These are phyloP conservation scores for Cyclotella cryptica DNA, from an alignment of 108 stramenopile species.

Conservation along the genomic window DNA sequence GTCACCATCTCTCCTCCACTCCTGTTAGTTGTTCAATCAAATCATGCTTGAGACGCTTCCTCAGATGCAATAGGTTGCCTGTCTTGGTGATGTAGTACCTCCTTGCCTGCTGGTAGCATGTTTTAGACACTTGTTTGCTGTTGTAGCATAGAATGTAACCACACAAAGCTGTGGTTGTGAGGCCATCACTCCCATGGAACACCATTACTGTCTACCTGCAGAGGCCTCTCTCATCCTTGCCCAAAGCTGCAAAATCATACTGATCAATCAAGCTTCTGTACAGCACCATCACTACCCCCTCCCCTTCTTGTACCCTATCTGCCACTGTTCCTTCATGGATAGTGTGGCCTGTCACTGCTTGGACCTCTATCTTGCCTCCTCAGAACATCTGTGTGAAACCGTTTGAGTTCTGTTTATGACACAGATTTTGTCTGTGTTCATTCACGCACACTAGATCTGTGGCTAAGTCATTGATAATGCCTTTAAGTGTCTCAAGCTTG, in stretches of 20 bases:
- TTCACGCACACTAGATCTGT: conserved; percentile 11
- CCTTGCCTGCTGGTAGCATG: not conserved
- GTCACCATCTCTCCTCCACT: conserved; percentile 3
- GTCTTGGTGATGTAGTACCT: not conserved
- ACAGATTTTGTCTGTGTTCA: conserved; percentile 21
- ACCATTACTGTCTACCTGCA: conserved; percentile 10
- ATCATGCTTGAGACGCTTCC: not conserved
- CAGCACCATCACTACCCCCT: conserved; percentile 13
- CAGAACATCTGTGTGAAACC: conserved; percentile 23
- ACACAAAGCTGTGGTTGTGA: not conserved
- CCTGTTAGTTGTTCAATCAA: not conserved
- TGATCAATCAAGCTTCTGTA: conserved; percentile 10
- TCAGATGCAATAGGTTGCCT: not conserved
- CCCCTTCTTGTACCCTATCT: conserved; percentile 25
- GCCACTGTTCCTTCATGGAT: not conserved
- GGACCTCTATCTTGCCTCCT: conserved; percentile 12
- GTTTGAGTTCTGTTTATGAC: not conserved
- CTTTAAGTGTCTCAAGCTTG: not conserved
- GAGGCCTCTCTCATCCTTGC: conserved; percentile 11
- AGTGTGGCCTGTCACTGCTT: conserved; percentile 13
- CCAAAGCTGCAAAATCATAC: not conserved
- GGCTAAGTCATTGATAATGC: conserved; percentile 5
- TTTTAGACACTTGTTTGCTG: not conserved
- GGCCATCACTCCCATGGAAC: not conserved
- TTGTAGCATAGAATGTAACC: not conserved